phyloP scores from a whole-genome alignment of 1,284 basidiomycete genomes.

The Malassezia psittaci region DNA sequence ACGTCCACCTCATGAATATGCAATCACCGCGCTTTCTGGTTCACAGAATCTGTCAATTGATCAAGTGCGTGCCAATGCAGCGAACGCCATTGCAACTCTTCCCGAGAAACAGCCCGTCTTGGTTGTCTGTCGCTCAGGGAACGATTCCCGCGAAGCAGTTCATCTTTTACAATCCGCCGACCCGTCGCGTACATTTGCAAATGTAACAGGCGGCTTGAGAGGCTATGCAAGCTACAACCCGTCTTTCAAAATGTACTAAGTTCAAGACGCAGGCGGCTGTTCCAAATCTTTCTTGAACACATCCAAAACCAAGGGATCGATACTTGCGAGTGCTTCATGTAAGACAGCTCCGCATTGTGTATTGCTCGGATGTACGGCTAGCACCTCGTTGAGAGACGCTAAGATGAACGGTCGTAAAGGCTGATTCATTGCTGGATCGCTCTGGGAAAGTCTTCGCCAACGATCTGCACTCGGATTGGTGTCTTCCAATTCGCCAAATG shows the following conservation, averaged over 20 bases:
- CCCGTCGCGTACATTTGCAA: neutral
- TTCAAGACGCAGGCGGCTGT: slow-evolving; percentile 1
- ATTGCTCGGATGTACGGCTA: slow-evolving; percentile 13
- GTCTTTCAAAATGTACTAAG: slow-evolving; percentile 15
- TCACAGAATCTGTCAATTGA: slow-evolving; percentile 7
- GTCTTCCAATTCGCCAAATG: slow-evolving; percentile 33
- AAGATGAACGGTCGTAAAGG: slow-evolving; percentile 23
- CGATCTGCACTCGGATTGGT: slow-evolving; percentile 21
- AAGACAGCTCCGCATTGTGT: slow-evolving; percentile 12
- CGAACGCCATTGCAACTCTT: neutral
- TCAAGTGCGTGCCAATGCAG: neutral
- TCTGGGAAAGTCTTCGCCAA: neutral
- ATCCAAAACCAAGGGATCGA: slow-evolving; percentile 40
- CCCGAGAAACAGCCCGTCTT: neutral
- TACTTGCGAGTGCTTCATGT: slow-evolving; percentile 16
- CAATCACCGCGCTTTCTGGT: slow-evolving; percentile 1
- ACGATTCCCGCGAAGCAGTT: slow-evolving; percentile 16
- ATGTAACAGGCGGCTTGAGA: slow-evolving; percentile 9
- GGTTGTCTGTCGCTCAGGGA: slow-evolving; percentile 12
- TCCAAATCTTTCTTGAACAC: slow-evolving; percentile 32
- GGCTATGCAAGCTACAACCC: slow-evolving; percentile 2
- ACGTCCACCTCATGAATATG: slow-evolving; percentile 11
- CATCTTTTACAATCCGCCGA: slow-evolving; percentile 3
- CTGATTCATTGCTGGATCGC: slow-evolving; percentile 25
- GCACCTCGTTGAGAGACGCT: slow-evolving; percentile 24